A percentile compares a stretch with the other conserved stretches of the same genome.
phyloP scores from a whole-genome alignment of 176 grass and related monocot genomes.

The bread wheat (Triticum aestivum) region DNA sequence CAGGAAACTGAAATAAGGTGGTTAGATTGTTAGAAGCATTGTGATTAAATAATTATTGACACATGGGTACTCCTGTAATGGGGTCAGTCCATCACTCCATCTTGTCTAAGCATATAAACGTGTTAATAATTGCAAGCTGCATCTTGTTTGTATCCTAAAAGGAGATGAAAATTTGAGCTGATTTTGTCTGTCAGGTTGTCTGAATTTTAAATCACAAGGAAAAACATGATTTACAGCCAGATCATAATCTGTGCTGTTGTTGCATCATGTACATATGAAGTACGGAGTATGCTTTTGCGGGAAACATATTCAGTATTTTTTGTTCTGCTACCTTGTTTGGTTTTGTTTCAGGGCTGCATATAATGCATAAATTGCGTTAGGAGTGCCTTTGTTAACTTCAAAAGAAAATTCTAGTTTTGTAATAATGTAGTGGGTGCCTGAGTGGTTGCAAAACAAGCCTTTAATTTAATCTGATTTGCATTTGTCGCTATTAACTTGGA shows the following conservation, averaged over 20 bases:
- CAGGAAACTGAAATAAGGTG: not conserved
- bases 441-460: not conserved
- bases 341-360: not conserved
- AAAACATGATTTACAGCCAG: not conserved
- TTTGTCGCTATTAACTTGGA: not conserved
- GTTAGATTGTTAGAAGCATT: not conserved
- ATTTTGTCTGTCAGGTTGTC: constrained; percentile 6
- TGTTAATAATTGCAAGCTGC: not conserved
- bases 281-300: not conserved
- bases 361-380: not conserved
- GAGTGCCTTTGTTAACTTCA: not conserved
- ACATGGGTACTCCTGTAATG: not conserved
- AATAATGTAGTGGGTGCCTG: not conserved
- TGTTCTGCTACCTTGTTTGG: not conserved
- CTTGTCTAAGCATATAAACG: constrained; percentile 10
- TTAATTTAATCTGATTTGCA: not conserved
- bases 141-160: constrained; percentile 3
- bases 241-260: not conserved
- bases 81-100: not conserved
- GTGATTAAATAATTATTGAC: constrained; percentile 2
- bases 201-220: constrained; percentile 8
- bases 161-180: not conserved
- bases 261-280: not conserved
- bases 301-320: not conserved
- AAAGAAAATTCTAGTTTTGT: not conserved